Evolutionary conservation across 2,329 filamentous ascomycete species (phyloP).

Genomic region (Colletotrichum nymphaeae): DNA sequence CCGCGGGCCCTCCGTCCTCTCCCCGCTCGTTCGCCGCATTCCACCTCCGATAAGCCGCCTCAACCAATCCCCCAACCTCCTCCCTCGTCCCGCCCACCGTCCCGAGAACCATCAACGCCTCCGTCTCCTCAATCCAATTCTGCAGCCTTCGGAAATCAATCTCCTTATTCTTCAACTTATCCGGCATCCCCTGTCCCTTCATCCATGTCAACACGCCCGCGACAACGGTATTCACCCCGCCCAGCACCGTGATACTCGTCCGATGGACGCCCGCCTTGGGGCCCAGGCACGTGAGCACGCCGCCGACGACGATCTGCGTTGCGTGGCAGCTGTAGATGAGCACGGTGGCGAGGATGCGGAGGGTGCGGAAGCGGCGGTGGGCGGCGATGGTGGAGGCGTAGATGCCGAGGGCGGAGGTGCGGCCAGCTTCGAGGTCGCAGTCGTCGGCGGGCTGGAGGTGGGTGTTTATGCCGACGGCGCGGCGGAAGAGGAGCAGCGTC

Average conservation of each 20-base stretch:
- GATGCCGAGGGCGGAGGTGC: conserved; percentile 50
- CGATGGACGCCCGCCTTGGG: conserved; percentile 60
- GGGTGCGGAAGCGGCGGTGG: conserved; percentile 45
- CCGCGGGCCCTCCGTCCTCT: conserved; percentile 53
- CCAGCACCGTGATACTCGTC: conserved; percentile 65
- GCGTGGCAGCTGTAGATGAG: conserved; percentile 57
- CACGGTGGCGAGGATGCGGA: conserved; percentile 47
- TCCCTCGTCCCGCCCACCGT: conserved; percentile 53
- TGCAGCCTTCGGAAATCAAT: conserved; percentile 58
- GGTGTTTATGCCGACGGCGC: conserved; percentile 56
- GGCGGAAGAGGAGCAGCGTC: conserved; percentile 54
- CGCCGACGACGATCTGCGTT: conserved; percentile 59
- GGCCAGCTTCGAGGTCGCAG: conserved; percentile 47
- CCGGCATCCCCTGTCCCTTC: conserved; percentile 62
- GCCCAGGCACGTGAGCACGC: conserved; percentile 58
- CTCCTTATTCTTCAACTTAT: conserved; percentile 58
- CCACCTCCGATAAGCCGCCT: conserved; percentile 55
- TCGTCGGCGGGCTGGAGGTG: conserved; percentile 38
- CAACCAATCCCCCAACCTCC: conserved; percentile 56
- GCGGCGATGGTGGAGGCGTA: conserved; percentile 52
- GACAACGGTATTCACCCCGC: conserved; percentile 71
- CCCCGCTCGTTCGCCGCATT: conserved; percentile 54
- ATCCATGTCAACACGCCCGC: conserved; percentile 70
- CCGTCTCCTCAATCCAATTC: conserved; percentile 66
- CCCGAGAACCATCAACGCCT: conserved; percentile 55